These are phyloP conservation scores for Hypoxylon trugodes DNA, from an alignment of 495 filamentous ascomycete species.

Conservation along the genomic window DNA sequence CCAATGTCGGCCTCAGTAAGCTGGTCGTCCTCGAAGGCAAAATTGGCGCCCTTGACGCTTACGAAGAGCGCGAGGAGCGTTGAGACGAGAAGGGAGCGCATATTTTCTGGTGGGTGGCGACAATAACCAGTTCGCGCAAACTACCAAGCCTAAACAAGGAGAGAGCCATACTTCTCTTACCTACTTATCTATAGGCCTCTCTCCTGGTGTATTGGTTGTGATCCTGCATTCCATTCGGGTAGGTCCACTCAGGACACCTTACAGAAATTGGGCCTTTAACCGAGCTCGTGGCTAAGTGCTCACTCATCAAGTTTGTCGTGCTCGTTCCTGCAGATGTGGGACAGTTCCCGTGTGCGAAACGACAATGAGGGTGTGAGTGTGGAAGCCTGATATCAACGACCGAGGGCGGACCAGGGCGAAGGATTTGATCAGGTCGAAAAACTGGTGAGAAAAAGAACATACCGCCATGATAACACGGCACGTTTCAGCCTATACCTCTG, in stretches of 20 bases:
- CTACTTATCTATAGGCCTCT: conserved; percentile 17
- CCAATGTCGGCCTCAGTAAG: conserved; percentile 42
- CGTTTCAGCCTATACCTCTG: conserved; percentile 1
- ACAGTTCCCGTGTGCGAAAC: neutral
- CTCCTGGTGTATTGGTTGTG: neutral
- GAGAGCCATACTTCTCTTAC: neutral
- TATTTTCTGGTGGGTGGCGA: conserved; percentile 1
- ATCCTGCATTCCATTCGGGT: conserved; percentile 1
- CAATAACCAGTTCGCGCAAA: neutral
- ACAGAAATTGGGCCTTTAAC: neutral
- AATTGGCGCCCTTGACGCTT: conserved; percentile 32
- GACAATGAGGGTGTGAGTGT: neutral
- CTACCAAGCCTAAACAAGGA: neutral
- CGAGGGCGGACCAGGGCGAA: neutral
- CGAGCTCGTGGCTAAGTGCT: conserved; percentile 1
- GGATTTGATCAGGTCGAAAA: neutral
- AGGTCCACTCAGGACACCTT: neutral
- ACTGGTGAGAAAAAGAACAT: neutral
- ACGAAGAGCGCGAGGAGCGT: conserved; percentile 9
- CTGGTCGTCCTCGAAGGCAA: conserved; percentile 50
- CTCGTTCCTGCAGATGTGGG: neutral
- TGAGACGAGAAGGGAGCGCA: conserved; percentile 3
- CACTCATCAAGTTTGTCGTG: conserved; percentile 2
- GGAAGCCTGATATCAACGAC: neutral
- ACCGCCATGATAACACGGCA: neutral